phyloP scores from a whole-genome alignment of 768 basidiomycete genomes.

The Boletus vinaceobasis region DNA sequence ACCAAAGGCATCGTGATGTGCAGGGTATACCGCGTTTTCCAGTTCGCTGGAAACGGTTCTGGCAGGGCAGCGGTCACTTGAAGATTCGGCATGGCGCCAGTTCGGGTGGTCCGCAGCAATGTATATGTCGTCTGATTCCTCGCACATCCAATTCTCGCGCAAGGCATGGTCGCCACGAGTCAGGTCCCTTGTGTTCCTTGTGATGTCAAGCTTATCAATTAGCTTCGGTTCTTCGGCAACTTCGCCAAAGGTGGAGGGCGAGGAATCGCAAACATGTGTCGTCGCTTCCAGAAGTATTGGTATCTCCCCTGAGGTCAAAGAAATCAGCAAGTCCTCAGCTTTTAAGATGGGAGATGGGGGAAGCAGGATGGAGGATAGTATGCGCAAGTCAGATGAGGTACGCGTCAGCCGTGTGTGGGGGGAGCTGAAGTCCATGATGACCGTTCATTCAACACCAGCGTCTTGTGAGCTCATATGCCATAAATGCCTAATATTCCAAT shows the following conservation, averaged over 20 bases:
- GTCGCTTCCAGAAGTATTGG: conserved; percentile 44
- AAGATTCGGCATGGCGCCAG: not conserved
- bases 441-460: not conserved
- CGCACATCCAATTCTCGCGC: conserved; percentile 1
- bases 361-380: conserved; percentile 32
- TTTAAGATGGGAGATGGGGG: conserved; percentile 48
- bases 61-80: not conserved
- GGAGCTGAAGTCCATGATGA: conserved; percentile 12
- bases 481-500: conserved; percentile 21
- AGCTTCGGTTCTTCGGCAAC: conserved; percentile 4
- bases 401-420: conserved; percentile 31
- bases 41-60: not conserved
- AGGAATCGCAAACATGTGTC: conserved; percentile 6
- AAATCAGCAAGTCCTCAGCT: conserved; percentile 34
- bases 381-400: conserved; percentile 41
- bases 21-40: not conserved
- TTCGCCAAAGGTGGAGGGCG: not conserved
- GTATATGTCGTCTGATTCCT: conserved; percentile 1
- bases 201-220: not conserved
- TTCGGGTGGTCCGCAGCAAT: not conserved
- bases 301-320: conserved; percentile 47
- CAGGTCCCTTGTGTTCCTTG: not conserved
- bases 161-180: not conserved
- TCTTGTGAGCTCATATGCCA: not conserved
- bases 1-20: not conserved